Evolutionary conservation across 2,329 filamentous ascomycete species (phyloP).

Genomic region (Sclerotinia subarctica): DNA sequence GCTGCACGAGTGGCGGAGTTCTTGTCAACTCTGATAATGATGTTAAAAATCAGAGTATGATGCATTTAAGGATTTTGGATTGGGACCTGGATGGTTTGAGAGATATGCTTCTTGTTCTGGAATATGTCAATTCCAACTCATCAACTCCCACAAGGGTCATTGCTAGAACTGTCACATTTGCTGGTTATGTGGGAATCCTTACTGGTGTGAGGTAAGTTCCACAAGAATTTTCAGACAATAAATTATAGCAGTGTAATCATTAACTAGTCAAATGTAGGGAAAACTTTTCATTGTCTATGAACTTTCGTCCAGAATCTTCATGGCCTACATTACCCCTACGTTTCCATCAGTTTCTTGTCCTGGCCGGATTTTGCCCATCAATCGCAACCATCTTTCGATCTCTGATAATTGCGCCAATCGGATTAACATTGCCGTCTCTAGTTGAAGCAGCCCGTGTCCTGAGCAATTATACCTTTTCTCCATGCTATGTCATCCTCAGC

Average conservation of each 20-base stretch:
- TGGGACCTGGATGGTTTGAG: conserved; percentile 47
- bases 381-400: conserved; percentile 51
- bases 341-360: conserved; percentile 51
- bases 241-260: too few relatives aligned
- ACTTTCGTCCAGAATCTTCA: conserved; percentile 50
- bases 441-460: conserved; percentile 35
- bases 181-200: conserved; percentile 50
- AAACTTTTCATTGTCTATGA: conserved; percentile 47
- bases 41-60: conserved; percentile 40
- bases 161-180: conserved; percentile 49
- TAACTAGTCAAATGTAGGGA: conserved; percentile 34
- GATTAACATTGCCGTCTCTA: conserved; percentile 21
- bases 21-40: conserved; percentile 28
- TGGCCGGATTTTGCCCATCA: conserved; percentile 52
- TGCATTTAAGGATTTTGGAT: conserved; percentile 54
- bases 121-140: conserved; percentile 40
- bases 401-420: conserved; percentile 25
- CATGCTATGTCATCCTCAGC: conserved; percentile 56
- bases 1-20: conserved; percentile 59
- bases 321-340: conserved; percentile 41
- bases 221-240: not conserved
- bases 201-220: conserved; percentile 46
- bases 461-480: conserved; percentile 45
- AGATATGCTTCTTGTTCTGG: conserved; percentile 41
- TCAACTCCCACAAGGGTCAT: conserved; percentile 41